These are phyloP conservation scores for Candida alai DNA, from an alignment of 805 yeast species.

Conservation along the genomic window DNA sequence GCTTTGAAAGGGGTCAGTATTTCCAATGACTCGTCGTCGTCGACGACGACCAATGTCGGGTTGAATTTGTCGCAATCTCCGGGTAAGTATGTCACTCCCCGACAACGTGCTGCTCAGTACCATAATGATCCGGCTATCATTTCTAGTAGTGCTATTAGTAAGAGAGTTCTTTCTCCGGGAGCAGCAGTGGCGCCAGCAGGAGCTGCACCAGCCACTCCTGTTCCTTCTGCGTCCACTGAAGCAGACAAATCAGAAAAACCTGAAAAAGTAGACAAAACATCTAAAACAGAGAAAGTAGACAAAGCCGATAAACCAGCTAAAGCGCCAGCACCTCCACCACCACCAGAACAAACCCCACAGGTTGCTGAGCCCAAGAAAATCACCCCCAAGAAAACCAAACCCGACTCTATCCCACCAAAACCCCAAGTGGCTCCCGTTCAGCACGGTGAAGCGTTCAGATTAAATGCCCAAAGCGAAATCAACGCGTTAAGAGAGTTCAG, in stretches of 20 bases:
- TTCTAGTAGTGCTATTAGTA: slow-evolving; percentile 43
- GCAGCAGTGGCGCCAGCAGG: background rate
- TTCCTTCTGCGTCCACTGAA: background rate
- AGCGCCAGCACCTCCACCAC: slow-evolving; percentile 9
- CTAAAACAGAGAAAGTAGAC: background rate
- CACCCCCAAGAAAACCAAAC: slow-evolving; percentile 11
- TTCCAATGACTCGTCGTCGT: slow-evolving; percentile 12
- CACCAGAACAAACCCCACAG: slow-evolving; percentile 5
- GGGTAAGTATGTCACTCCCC: slow-evolving; percentile 53
- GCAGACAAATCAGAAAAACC: background rate
- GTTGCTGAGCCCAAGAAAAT: slow-evolving; percentile 5
- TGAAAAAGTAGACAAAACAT: slow-evolving; percentile 1
- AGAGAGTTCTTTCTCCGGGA: slow-evolving; percentile 8
- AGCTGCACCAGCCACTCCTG: slow-evolving; percentile 3
- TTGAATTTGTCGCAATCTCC: slow-evolving; percentile 6
- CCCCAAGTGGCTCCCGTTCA: slow-evolving; percentile 17
- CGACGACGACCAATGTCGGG: background rate
- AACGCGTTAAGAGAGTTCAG: slow-evolving; percentile 74
- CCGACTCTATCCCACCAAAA: slow-evolving; percentile 32
- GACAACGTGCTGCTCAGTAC: slow-evolving; percentile 48
- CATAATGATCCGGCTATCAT: slow-evolving; percentile 67
- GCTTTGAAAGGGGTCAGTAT: slow-evolving; percentile 35
- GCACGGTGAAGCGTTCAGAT: slow-evolving; percentile 36
- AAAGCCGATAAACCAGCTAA: slow-evolving; percentile 4
- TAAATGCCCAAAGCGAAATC: slow-evolving; percentile 58